Conservation (phyloP, 345 rosid species). For the Adansonia digitata region DNA sequence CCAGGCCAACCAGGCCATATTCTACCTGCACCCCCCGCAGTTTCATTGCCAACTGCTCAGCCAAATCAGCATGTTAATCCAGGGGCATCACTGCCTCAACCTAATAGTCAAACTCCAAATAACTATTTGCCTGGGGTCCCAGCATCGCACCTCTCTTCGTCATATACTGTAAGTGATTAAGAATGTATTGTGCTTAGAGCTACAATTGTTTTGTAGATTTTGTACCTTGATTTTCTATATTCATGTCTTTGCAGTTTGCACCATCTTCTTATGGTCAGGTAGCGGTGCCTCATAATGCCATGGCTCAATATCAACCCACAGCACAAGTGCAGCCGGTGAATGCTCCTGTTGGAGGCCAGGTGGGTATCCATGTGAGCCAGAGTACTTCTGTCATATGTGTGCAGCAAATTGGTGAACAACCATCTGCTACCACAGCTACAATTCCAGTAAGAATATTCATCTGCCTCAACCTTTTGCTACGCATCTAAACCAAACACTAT, state of each 20-base stretch:
- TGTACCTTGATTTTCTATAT: constrained; percentile 13
- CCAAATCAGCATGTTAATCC: constrained; percentile 40
- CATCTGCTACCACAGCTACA: constrained; percentile 31
- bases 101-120: constrained; percentile 45
- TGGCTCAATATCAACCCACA: constrained; percentile 46
- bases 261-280: constrained; percentile 51
- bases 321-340: constrained; percentile 45
- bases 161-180: constrained; percentile 55
- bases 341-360: constrained; percentile 51
- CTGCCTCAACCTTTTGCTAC: not conserved
- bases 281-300: constrained; percentile 33
- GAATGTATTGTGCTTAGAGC: constrained; percentile 7
- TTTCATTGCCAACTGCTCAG: constrained; percentile 45
- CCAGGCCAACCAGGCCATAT: constrained; percentile 53
- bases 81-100: constrained; percentile 49
- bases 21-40: constrained; percentile 49
- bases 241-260: constrained; percentile 49
- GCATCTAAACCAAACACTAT: not conserved
- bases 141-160: constrained; percentile 52
- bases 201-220: constrained; percentile 15
- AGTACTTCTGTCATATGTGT: constrained; percentile 32
- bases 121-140: constrained; percentile 47
- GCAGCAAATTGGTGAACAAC: constrained; percentile 43
- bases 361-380: constrained; percentile 39
- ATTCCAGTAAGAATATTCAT: constrained; percentile 31